Conservation (phyloP, 108 stramenopile genomes). For the Conticribra weissflogii region DNA sequence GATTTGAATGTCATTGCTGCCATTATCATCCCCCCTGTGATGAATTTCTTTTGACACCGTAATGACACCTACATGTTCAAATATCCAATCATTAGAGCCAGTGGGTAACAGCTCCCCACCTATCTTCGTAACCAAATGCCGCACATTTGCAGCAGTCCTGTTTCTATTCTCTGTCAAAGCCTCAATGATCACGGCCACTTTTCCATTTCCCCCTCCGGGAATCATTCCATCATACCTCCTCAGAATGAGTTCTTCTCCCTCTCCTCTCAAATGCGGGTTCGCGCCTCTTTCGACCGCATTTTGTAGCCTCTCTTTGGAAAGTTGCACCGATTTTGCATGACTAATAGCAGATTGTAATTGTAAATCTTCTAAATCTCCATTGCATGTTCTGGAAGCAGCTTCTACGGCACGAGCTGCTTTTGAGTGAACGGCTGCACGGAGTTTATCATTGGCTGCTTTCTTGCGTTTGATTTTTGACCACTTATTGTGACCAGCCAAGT, state of each 20-base stretch:
- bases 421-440: constrained; percentile 45
- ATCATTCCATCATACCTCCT: constrained; percentile 77
- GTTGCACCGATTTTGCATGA: constrained; percentile 65
- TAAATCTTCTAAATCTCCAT: constrained; percentile 65
- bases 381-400: constrained; percentile 54
- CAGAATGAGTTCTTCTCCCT: constrained; percentile 46
- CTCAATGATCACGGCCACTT: constrained; percentile 65
- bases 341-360: constrained; percentile 65
- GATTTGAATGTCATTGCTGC: constrained; percentile 23
- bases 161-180: constrained; percentile 78
- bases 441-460: constrained; percentile 73
- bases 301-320: constrained; percentile 70
- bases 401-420: constrained; percentile 71
- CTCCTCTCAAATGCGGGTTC: constrained; percentile 35
- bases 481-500: constrained; percentile 76
- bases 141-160: constrained; percentile 70
- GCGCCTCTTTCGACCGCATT: constrained; percentile 65
- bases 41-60: constrained; percentile 34
- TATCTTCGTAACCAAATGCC: constrained; percentile 57
- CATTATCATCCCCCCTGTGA: constrained; percentile 6
- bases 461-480: constrained; percentile 78
- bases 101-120: constrained; percentile 71
- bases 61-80: constrained; percentile 68
- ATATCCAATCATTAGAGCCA: constrained; percentile 62
- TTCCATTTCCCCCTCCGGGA: constrained; percentile 43